Evolutionary conservation across 2,329 filamentous ascomycete genomes (phyloP), one percentile per base, ranked within the genome.

Genomic region (Pyricularia pennisetigena): DNA sequence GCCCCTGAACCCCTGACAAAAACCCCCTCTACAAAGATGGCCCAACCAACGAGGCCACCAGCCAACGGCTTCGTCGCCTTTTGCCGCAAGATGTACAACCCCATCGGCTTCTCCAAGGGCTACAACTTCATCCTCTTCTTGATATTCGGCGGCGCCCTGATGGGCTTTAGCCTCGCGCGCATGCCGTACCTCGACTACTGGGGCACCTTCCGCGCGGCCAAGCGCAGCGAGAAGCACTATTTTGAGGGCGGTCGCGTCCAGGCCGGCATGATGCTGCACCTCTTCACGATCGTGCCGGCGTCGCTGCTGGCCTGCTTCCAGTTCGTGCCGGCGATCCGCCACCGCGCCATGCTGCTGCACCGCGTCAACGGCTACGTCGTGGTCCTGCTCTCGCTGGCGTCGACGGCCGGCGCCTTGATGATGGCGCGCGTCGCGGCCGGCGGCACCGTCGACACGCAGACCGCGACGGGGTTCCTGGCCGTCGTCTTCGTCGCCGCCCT

Each of bases 301-400:
- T 75, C 75, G 7, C 70, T 84, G 1, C 76, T 85, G 4, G 78
- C 77, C 6, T 76, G 79, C 66, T 74, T 82, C 26, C 83, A 85
- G 74, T 85, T 86, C 71, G 72, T 83, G 2, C 83, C 83, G 0
- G 70, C 74, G 4, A 75, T 84, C 32, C 78, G 82, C 1, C 80
- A 85, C 71, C 83, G 80, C 71, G 72, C 76, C 67, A 76, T 86
- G 1, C 69, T 85, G 1, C 74, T 89, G 26, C 88, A 90, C 72
- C 83, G 87, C 0, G 79, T 90, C 68, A 86, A 83, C 67, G 88
- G 88, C 1, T 89, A 89, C 70, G 49, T 83, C 4, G 74, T 87
- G 67, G 69, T 86, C 0, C 68, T 85, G 0, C 76, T 90, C 0
- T 77, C 83, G 1, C 30, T 82, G 0, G 68, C 83, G 4, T 77